A percentile compares a stretch with the other conserved stretches of the same genome.
These are phyloP conservation scores for Trichoderma polysporum DNA, from an alignment of 2,329 filamentous ascomycete species.

Conservation along the genomic window DNA sequence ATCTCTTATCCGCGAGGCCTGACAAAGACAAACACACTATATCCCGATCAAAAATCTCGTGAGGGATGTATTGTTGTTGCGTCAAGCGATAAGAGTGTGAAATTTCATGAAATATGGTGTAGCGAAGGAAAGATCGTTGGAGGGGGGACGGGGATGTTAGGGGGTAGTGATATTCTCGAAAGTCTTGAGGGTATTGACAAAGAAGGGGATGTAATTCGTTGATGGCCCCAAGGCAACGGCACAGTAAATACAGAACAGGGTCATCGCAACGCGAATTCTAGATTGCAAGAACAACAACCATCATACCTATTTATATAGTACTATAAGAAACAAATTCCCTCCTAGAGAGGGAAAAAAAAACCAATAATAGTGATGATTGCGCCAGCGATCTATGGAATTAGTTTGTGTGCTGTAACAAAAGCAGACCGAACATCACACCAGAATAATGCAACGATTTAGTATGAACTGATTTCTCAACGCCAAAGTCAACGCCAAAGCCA, in stretches of 20 bases:
- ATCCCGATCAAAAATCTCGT: conserved; percentile 29
- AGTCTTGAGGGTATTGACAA: conserved; percentile 76
- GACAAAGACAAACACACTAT: conserved; percentile 30
- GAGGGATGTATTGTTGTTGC: conserved; percentile 79
- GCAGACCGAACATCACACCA: neutral
- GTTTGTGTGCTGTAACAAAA: neutral
- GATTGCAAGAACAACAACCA: conserved; percentile 13
- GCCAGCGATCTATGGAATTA: neutral
- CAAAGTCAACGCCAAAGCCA: neutral
- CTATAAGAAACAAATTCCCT: neutral
- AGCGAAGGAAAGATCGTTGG: conserved; percentile 51
- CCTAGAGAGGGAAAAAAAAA: neutral
- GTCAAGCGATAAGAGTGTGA: conserved; percentile 86
- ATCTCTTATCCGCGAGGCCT: conserved; percentile 70
- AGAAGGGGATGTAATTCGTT: conserved; percentile 70
- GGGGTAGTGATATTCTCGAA: conserved; percentile 83
- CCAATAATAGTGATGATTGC: neutral
- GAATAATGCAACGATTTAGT: neutral
- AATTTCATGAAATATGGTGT: conserved; percentile 95
- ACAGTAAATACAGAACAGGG: neutral
- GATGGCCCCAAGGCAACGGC: conserved; percentile 29
- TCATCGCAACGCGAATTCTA: neutral
- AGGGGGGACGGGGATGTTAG: conserved; percentile 61
- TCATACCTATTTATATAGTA: conserved; percentile 15
- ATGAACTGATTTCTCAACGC: neutral